phyloP scores from a whole-genome alignment of 257 asterid genomes.

The Solanum corneliomulleri region DNA sequence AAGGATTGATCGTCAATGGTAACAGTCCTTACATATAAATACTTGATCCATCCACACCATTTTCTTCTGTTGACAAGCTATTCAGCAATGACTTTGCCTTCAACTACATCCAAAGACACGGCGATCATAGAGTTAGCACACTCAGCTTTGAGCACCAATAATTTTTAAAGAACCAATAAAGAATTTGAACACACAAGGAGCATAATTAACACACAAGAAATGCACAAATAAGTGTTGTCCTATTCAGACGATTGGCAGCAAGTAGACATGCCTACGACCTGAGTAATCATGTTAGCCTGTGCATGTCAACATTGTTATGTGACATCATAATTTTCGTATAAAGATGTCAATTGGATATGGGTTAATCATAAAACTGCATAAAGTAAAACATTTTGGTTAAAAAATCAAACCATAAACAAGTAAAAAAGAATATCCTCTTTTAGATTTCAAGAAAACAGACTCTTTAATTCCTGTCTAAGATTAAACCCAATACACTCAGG shows the following conservation, averaged over 20 bases:
- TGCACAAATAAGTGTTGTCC: background rate
- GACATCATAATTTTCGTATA: background rate
- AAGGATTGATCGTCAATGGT: background rate
- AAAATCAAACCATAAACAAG: background rate
- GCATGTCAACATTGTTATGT: background rate
- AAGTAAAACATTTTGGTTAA: background rate
- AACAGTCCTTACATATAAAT: constrained; percentile 58
- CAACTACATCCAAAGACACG: constrained; percentile 37
- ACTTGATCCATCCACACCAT: constrained; percentile 74
- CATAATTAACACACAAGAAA: background rate
- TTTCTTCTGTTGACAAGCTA: constrained; percentile 41
- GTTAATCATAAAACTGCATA: background rate
- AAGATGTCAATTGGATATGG: background rate
- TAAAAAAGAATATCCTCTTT: background rate
- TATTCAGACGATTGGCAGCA: background rate
- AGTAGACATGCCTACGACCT: background rate
- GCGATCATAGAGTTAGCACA: background rate
- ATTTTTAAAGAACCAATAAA: background rate
- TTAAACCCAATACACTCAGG: background rate
- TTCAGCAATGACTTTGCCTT: constrained; percentile 65
- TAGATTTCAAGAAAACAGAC: background rate
- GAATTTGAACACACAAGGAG: background rate
- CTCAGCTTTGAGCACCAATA: background rate
- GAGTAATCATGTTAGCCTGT: background rate
- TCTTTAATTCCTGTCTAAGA: background rate